Percentiles rank a stretch among this genome's conserved stretches.
Conservation (phyloP, 2,329 filamentous ascomycete species). For the Epicoccum nigrum region DNA sequence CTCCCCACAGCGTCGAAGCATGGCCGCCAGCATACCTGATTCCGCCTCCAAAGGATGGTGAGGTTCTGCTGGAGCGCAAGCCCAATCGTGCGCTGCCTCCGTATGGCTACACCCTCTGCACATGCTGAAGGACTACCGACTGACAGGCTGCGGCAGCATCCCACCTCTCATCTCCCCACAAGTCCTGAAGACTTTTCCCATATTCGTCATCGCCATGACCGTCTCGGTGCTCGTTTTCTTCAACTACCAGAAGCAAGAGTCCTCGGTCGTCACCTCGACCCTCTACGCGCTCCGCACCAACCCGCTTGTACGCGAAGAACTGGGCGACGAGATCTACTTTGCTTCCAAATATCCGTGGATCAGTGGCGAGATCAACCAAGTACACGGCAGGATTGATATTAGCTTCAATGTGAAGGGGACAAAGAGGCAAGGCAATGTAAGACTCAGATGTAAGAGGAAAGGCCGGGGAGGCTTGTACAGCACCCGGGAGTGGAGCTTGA, state of each 20-base stretch:
- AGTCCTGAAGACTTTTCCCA: constrained; percentile 69
- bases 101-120: constrained; percentile 21
- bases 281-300: constrained; percentile 91
- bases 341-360: constrained; percentile 57
- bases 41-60: constrained; percentile 45
- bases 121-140: neutral
- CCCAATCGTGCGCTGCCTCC: constrained; percentile 45
- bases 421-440: constrained; percentile 72
- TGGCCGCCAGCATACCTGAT: constrained; percentile 47
- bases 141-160: constrained; percentile 30
- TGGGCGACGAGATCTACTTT: constrained; percentile 73
- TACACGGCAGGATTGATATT: constrained; percentile 90
- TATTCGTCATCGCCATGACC: constrained; percentile 77
- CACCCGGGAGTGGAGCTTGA: constrained; percentile 89
- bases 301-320: constrained; percentile 71
- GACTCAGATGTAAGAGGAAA: constrained; percentile 77
- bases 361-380: constrained; percentile 79
- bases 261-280: constrained; percentile 78
- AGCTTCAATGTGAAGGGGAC: constrained; percentile 85
- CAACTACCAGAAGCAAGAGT: constrained; percentile 98
- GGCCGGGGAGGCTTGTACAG: constrained; percentile 75
- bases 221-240: constrained; percentile 84
- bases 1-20: constrained; percentile 41
- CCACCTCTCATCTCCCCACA: constrained; percentile 43
- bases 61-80: constrained; percentile 40